Conservation (phyloP, 2,329 filamentous ascomycete species). For the Aspergillus ustus region DNA sequence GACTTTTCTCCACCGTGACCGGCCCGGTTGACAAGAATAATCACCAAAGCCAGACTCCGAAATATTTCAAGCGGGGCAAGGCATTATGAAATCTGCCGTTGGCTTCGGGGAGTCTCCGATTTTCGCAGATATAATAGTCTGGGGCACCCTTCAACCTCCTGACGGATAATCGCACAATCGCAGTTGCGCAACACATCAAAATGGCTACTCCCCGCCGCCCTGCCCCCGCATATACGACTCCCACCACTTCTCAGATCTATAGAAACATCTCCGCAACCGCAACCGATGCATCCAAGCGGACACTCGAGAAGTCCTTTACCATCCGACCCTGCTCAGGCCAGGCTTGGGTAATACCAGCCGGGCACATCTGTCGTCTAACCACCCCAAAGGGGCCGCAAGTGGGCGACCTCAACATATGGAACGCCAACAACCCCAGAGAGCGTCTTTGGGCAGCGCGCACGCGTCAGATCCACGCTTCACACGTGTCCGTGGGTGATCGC, state of each 20-base stretch:
- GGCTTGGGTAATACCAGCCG: slow-evolving; percentile 72
- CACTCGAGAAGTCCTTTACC: slow-evolving; percentile 55
- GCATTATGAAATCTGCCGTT: slow-evolving; percentile 1
- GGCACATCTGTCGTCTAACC: slow-evolving; percentile 72
- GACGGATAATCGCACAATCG: neutral
- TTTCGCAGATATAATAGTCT: neutral
- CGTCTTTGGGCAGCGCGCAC: slow-evolving; percentile 82
- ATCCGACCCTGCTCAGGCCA: slow-evolving; percentile 74
- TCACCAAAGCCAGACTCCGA: neutral
- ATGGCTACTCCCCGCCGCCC: slow-evolving; percentile 39
- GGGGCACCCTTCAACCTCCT: neutral
- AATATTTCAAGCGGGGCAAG: slow-evolving; percentile 14
- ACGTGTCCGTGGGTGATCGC: slow-evolving; percentile 72
- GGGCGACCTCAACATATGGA: slow-evolving; percentile 84
- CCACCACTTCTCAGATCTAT: slow-evolving; percentile 43
- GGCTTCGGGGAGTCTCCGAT: slow-evolving; percentile 14
- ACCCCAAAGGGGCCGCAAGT: slow-evolving; percentile 81
- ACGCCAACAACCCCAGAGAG: slow-evolving; percentile 74
- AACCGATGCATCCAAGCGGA: slow-evolving; percentile 32
- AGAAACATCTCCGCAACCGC: slow-evolving; percentile 43
- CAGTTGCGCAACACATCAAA: neutral
- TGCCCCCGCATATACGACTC: slow-evolving; percentile 45
- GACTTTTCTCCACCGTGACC: slow-evolving; percentile 7
- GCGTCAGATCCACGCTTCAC: slow-evolving; percentile 75
- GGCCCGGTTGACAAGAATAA: slow-evolving; percentile 7